Conservation (phyloP, 2,329 filamentous ascomycete genomes). For the Verticillium nonalfalfae region DNA sequence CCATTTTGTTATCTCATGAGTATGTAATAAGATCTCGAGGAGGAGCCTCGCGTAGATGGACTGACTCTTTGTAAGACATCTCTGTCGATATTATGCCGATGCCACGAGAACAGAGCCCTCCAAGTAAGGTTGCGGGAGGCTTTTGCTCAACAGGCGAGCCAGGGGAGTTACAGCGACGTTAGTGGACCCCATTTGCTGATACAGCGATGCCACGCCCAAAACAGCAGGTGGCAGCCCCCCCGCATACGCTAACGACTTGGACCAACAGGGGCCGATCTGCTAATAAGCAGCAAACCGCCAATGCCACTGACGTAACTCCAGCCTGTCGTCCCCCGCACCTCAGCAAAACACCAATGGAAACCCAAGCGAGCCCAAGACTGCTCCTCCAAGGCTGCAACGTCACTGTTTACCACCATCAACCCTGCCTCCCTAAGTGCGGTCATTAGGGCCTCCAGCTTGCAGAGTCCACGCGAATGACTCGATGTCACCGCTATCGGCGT, state of each 20-base stretch:
- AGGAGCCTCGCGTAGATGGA: not conserved
- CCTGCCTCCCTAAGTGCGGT: not conserved
- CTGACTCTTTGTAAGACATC: not conserved
- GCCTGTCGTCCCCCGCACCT: not conserved
- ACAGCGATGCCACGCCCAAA: not conserved
- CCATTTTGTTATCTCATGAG: not conserved
- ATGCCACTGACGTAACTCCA: not conserved
- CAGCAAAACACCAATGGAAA: not conserved
- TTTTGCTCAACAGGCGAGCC: not conserved
- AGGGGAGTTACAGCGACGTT: not conserved
- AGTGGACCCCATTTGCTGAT: not conserved
- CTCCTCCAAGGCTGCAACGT: not conserved
- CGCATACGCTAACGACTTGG: not conserved
- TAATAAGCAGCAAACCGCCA: not conserved
- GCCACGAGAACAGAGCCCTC: not conserved
- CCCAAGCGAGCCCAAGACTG: not conserved
- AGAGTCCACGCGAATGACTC: not conserved
- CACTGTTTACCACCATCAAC: not conserved
- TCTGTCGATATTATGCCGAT: not conserved
- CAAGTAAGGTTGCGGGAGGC: not conserved
- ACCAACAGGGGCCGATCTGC: not conserved
- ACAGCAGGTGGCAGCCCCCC: not conserved
- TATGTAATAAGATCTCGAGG: not conserved
- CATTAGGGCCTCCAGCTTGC: not conserved
- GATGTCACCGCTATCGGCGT: not conserved